Evolutionary conservation across 495 filamentous ascomycete genomes (phyloP), one percentile per base, ranked within the genome.

Genomic region (Aspergillus avenaceus): DNA sequence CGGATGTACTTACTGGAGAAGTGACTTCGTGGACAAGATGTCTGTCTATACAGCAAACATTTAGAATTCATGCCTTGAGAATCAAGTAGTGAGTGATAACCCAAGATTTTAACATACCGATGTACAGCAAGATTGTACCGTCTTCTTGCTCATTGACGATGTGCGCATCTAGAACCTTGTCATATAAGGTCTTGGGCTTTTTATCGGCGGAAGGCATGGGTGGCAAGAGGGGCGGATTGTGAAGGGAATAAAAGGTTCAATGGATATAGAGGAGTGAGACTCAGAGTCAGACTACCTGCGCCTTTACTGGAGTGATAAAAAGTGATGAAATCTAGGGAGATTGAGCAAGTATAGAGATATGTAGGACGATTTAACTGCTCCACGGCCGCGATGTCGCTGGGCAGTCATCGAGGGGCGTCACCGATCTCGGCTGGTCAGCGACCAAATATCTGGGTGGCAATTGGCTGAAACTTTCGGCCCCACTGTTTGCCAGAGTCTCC

Each of bases 21-120:
- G 93, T 97, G 63, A 98, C 93, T 78, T 98, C 93, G 64, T 98
- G 93, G 47, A 97, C 90, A 29, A 98, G 80, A 78, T 98, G 93
- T 66, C 93, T 81, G 70, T 95, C 88, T 86, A 63, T 56, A 48
- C 25, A 53, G 19, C 5, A n/a, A 41, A 3, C n/a, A n/a, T 25
- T 52, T 41, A 25, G 18, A 43, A 2, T 7, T n/a, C n/a, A 23
- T 36, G 9, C 14, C 12, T 36, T 5, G 34, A 21, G 14, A 21
- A 8, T 8, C 5, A 4, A 7, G 4, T 5, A 21, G 21, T 19
- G 4, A 1, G 16, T 6, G n/a, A n/a, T n/a, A n/a, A 21, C 4
- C 4, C 16, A 38, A 38, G n/a, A 18, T 4, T 32, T 8, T 13
- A 16, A 21, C 76, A 59, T 77, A 87, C 87, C 87, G 62, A 97